phyloP scores from a whole-genome alignment of 2,329 filamentous ascomycete genomes.

The Aspergillus sp. region DNA sequence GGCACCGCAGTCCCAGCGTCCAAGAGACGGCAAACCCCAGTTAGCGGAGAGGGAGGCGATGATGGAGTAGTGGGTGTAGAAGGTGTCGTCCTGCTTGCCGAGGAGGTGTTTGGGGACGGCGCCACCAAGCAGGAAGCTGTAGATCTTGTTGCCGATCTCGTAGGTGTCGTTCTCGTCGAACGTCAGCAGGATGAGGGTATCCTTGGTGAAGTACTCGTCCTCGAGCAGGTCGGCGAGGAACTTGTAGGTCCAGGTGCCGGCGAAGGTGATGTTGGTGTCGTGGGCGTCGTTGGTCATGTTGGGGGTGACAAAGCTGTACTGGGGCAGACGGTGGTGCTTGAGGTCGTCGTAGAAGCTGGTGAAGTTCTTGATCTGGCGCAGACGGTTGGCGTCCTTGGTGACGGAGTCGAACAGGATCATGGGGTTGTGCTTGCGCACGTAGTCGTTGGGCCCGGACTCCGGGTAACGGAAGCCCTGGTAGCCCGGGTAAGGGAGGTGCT shows the following conservation, averaged over 20 bases:
- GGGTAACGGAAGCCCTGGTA: constrained; percentile 64
- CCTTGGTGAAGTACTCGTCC: constrained; percentile 69
- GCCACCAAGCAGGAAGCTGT: constrained; percentile 72
- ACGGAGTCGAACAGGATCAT: constrained; percentile 65
- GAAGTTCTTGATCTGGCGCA: constrained; percentile 72
- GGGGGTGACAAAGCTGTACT: constrained; percentile 58
- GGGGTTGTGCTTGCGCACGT: constrained; percentile 79
- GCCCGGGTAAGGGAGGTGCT: constrained; percentile 72
- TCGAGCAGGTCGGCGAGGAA: constrained; percentile 70
- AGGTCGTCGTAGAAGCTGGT: constrained; percentile 68
- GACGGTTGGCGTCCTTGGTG: constrained; percentile 55
- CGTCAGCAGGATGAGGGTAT: constrained; percentile 75
- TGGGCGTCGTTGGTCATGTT: constrained; percentile 68
- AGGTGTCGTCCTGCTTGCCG: constrained; percentile 66
- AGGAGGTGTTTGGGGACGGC: constrained; percentile 61
- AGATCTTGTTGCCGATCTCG: constrained; percentile 63
- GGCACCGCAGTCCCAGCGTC: constrained; percentile 69
- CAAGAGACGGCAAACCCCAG: constrained; percentile 67
- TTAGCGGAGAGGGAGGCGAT: constrained; percentile 67
- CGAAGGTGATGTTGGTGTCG: constrained; percentile 67
- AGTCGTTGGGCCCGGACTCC: constrained; percentile 64
- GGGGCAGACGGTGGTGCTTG: constrained; percentile 61
- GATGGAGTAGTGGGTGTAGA: constrained; percentile 72
- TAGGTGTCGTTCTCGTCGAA: constrained; percentile 80
- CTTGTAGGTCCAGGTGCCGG: constrained; percentile 64